Evolutionary conservation across 1,284 basidiomycete genomes (phyloP).

Genomic region (Microbotryum violaceum): DNA sequence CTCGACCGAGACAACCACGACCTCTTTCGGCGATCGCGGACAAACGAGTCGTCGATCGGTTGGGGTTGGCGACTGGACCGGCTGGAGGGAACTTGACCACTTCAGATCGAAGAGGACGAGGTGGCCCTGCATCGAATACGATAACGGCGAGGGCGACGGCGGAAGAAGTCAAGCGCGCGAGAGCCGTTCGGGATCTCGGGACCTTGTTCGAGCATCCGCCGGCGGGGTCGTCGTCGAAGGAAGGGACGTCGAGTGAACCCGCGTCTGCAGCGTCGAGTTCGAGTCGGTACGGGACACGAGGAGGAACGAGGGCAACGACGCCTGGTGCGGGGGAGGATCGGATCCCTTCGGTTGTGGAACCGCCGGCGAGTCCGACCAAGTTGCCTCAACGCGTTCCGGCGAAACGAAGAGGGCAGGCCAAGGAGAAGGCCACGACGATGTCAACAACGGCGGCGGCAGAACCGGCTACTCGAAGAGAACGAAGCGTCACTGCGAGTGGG

Average conservation of each 20-base stretch:
- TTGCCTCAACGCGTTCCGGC: conserved; percentile 23
- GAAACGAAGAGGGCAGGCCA: conserved; percentile 5
- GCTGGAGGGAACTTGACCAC: background rate
- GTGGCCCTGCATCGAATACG: background rate
- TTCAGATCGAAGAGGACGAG: background rate
- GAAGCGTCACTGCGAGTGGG: background rate
- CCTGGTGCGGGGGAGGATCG: background rate
- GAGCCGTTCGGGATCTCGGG: conserved; percentile 23
- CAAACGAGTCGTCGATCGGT: conserved; percentile 27
- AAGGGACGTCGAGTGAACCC: conserved; percentile 2
- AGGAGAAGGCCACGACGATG: background rate
- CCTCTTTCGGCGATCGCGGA: conserved; percentile 23
- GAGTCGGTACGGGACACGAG: background rate
- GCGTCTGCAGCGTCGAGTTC: background rate
- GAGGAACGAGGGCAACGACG: background rate
- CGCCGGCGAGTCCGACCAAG: conserved; percentile 20
- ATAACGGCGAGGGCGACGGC: background rate
- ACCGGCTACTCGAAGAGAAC: background rate
- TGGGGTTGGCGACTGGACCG: background rate
- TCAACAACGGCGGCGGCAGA: background rate
- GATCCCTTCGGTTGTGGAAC: background rate
- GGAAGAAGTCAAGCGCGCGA: conserved; percentile 1
- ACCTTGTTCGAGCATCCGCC: conserved; percentile 20
- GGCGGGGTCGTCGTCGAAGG: background rate
- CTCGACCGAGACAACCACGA: conserved; percentile 7